Conservation (phyloP, 495 filamentous ascomycete genomes). For the Usnea hakonensis region DNA sequence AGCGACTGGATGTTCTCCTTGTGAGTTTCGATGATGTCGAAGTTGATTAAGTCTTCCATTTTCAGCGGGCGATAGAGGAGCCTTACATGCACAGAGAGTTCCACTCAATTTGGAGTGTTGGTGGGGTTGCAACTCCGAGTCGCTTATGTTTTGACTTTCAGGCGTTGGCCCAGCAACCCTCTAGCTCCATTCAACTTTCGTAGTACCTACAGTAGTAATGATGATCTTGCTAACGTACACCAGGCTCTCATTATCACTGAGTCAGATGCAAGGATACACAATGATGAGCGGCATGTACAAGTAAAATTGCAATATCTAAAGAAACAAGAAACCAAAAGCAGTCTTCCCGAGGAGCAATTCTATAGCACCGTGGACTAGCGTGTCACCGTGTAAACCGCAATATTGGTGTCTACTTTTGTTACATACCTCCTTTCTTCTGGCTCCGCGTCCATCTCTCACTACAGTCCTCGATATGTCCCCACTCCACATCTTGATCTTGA, state of each 20-base stretch:
- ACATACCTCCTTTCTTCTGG: not conserved
- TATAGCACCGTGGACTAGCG: no score
- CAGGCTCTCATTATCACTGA: no score
- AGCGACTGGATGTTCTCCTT: slow-evolving; percentile 97
- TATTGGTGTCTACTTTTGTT: not conserved
- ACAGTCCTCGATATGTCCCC: not conserved
- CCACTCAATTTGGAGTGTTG: no score
- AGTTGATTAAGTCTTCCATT: slow-evolving; percentile 62
- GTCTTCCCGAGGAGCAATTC: no score
- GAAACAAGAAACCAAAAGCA: not conserved
- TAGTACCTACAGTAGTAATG: not conserved
- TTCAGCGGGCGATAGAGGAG: not conserved
- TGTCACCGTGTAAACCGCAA: no score
- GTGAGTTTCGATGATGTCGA: slow-evolving; percentile 90
- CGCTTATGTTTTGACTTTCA: not conserved
- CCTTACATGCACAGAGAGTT: no score
- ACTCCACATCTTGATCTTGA: no score
- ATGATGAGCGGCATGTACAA: no score
- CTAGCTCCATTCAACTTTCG: not conserved
- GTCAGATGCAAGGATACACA: no score
- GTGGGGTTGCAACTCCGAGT: not conserved
- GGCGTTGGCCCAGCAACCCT: not conserved
- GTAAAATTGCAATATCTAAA: no score
- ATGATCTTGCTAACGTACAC: no score
- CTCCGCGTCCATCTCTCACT: not conserved